Evolutionary conservation across 2,329 filamentous ascomycete genomes (phyloP), one percentile per base, ranked within the genome.

Genomic region (Aspergillus tubingensis): DNA sequence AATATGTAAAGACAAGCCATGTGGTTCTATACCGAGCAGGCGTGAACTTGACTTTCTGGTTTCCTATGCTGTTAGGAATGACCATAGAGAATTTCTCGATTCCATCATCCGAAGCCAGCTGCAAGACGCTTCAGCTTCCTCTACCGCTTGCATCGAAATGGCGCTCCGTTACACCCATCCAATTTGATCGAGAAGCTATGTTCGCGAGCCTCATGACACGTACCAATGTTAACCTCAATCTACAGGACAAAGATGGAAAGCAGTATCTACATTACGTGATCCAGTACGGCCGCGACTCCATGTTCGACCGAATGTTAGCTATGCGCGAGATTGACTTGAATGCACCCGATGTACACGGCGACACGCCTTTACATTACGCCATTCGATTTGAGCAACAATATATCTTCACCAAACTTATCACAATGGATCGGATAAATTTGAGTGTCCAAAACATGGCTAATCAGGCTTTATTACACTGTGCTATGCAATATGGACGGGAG

Each of bases 1-100:
- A 7, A n/a, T 32, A 15, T 39, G 54, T 6, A 52, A 47, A 39
- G 10, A 53, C 3, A 38, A 63, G 10, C 56, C 57, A 2, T 15
- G 60, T 5, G 27, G 1, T 30, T 30, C 0, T 62, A 17, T 38
- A 66, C 30, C 6, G 56, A 0, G 27, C 27, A 11, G 1, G 27
- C 3, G 27, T 30, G 27, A 11, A 1, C 27, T 30, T 30, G 10
- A 11, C 10, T 30, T 30, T 11, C 27, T 30, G 27, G 27, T 11
- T 30, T 11, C 0, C 1, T 30, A 30, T 30, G 27, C 27, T 11
- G 27, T 30, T 0, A 30, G 2, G 27, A 30, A 5, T 30, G 27
- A 11, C 10, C 0, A 0, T 30, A 5, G 0, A 3, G 3, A 30
- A 4, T 11, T 30, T 0, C 4, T 30, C 1, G 27, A 30, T 30